Conservation (phyloP, 495 filamentous ascomycete genomes). For the Penicillium chermesinum region DNA sequence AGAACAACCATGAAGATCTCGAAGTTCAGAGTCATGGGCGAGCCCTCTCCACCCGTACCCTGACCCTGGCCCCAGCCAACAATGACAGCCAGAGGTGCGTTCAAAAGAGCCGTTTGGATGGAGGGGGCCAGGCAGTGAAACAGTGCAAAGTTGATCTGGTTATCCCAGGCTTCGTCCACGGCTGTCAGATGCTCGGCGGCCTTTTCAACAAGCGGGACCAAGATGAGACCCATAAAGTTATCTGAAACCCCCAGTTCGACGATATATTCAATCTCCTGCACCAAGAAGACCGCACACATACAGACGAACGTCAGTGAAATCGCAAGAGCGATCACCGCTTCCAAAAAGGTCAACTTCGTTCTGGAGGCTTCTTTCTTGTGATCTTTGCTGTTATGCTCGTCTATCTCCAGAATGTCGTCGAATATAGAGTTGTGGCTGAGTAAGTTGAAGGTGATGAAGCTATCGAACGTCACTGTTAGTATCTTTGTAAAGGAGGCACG, state of each 20-base stretch:
- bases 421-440: slow-evolving; percentile 79
- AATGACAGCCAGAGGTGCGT: slow-evolving; percentile 76
- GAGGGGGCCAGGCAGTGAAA: slow-evolving; percentile 83
- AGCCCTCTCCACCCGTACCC: slow-evolving; percentile 8
- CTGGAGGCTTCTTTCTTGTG: slow-evolving; percentile 56
- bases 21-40: slow-evolving; percentile 71
- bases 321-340: slow-evolving; percentile 62
- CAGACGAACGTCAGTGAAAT: slow-evolving; percentile 69
- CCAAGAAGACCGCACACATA: slow-evolving; percentile 75
- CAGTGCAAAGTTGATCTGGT: slow-evolving; percentile 75
- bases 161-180: slow-evolving; percentile 79
- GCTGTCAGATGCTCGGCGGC: slow-evolving; percentile 86
- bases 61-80: slow-evolving; percentile 76
- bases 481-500: background rate
- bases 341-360: slow-evolving; percentile 72
- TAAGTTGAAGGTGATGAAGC: slow-evolving; percentile 77
- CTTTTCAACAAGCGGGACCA: slow-evolving; percentile 80
- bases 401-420: slow-evolving; percentile 60
- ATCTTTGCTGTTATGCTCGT: slow-evolving; percentile 69
- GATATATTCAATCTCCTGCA: slow-evolving; percentile 71
- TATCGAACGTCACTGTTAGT: slow-evolving; percentile 15
- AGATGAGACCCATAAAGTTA: slow-evolving; percentile 71
- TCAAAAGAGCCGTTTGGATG: slow-evolving; percentile 86
- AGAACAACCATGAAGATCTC: slow-evolving; percentile 85
- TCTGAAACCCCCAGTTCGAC: slow-evolving; percentile 67